Percentiles rank a stretch among this genome's conserved stretches.
phyloP scores from a whole-genome alignment of 768 basidiomycete genomes.

The Boletus patriciae region DNA sequence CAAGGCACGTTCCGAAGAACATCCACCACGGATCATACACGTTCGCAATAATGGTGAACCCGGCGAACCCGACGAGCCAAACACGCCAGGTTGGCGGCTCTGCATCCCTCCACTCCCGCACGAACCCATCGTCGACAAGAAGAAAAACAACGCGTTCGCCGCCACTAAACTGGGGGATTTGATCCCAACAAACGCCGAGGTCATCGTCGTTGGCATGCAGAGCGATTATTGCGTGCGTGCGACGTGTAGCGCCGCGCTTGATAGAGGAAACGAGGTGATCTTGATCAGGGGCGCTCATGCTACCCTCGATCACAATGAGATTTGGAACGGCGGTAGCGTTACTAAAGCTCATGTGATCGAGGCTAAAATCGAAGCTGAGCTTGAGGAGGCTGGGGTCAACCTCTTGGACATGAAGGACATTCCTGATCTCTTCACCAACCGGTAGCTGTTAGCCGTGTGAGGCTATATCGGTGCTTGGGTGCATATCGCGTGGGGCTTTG shows the following conservation, averaged over 20 bases:
- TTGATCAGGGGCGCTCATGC: conserved; percentile 65
- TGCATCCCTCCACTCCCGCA: conserved; percentile 48
- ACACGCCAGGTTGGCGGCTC: conserved; percentile 61
- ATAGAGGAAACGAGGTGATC: conserved; percentile 64
- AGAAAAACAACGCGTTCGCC: conserved; percentile 68
- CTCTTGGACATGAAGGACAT: conserved; percentile 68
- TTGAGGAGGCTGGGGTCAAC: conserved; percentile 67
- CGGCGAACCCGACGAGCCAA: conserved; percentile 60
- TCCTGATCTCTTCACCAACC: conserved; percentile 55
- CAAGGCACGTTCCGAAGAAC: conserved; percentile 47
- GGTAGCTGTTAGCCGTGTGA: conserved; percentile 34
- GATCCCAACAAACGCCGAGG: conserved; percentile 54
- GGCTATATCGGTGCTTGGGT: neutral
- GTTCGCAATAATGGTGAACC: conserved; percentile 64
- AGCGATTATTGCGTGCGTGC: conserved; percentile 60
- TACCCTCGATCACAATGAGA: conserved; percentile 65
- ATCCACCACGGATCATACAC: conserved; percentile 61
- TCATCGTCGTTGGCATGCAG: conserved; percentile 66
- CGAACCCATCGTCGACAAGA: conserved; percentile 63
- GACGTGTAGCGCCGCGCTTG: conserved; percentile 62
- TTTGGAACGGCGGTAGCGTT: conserved; percentile 54
- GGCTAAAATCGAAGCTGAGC: conserved; percentile 60
- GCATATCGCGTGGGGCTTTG: neutral
- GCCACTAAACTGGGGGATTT: conserved; percentile 54
- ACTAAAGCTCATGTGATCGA: conserved; percentile 54